Percentiles rank a stretch among this genome's conserved stretches.
Evolutionary conservation across 805 yeast species (phyloP).

Genomic region (Scheffersomyces amazonensis): DNA sequence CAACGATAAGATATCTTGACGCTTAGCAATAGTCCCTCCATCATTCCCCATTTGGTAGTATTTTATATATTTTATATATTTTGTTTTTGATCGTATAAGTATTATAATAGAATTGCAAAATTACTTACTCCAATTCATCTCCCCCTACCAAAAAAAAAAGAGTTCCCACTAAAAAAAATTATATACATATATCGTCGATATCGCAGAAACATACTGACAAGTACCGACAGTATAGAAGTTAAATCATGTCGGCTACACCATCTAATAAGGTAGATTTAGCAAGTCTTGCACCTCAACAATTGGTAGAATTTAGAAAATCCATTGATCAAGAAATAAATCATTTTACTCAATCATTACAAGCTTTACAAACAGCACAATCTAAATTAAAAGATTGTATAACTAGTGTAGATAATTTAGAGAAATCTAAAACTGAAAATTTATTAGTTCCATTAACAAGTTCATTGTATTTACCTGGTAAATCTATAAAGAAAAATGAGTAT

Average conservation of each 20-base stretch:
- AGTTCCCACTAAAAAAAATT: no score
- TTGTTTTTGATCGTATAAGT: no score
- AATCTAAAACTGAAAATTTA: slow-evolving; percentile 42
- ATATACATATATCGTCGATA: no score
- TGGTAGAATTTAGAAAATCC: slow-evolving; percentile 76
- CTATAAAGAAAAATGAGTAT: slow-evolving; percentile 62
- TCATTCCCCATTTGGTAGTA: slow-evolving; percentile 53
- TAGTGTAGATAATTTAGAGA: slow-evolving; percentile 59
- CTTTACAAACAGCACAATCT: slow-evolving; percentile 75
- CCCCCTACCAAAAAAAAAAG: no score
- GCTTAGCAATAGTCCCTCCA: slow-evolving; percentile 69
- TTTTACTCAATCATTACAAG: slow-evolving; percentile 77
- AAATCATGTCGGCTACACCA: neutral
- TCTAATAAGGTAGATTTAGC: slow-evolving; percentile 53
- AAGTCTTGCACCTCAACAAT: slow-evolving; percentile 77
- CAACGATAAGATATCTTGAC: slow-evolving; percentile 46
- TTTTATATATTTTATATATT: no score
- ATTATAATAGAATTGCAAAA: no score
- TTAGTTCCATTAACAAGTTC: slow-evolving; percentile 89
- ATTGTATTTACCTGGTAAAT: slow-evolving; percentile 82
- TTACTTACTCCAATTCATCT: no score
- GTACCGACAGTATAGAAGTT: neutral
- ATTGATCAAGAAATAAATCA: slow-evolving; percentile 85
- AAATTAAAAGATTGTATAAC: slow-evolving; percentile 79
- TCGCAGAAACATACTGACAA: no score